phyloP scores from a whole-genome alignment of 352 stramenopile genomes.

The Peronospora belbahrii region DNA sequence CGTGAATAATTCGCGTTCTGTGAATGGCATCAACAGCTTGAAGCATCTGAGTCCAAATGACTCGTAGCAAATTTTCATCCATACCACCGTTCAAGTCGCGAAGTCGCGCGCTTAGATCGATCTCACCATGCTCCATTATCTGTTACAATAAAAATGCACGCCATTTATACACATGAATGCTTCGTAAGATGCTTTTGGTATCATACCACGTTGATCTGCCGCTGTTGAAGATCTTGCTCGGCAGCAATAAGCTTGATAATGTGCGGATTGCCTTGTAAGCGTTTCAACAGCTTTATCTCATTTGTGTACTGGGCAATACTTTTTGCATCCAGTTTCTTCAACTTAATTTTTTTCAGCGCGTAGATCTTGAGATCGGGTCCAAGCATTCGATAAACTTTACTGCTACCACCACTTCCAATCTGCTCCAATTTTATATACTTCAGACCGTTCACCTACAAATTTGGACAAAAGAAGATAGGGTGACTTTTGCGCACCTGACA shows the following conservation, averaged over 20 bases:
- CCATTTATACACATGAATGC: neutral
- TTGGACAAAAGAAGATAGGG: neutral
- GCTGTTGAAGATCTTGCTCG: conserved; percentile 85
- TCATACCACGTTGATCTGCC: conserved; percentile 63
- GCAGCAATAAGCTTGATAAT: conserved; percentile 95
- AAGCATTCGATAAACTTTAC: conserved; percentile 95
- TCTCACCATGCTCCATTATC: conserved; percentile 97
- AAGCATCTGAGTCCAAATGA: conserved; percentile 99
- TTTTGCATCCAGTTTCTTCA: conserved; percentile 86
- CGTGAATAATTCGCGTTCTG: conserved; percentile 91
- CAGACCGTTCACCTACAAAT: conserved; percentile 75
- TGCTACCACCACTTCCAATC: conserved; percentile 95
- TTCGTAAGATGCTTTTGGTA: neutral
- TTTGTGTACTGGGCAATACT: conserved; percentile 95
- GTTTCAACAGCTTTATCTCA: conserved; percentile 93
- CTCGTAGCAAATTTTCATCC: conserved; percentile 96
- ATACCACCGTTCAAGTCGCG: conserved; percentile 70
- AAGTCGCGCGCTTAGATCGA: conserved; percentile 93
- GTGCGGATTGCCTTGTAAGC: conserved; percentile 89
- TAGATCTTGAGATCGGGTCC: conserved; percentile 90
- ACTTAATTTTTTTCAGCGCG: conserved; percentile 97
- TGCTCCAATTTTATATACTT: conserved; percentile 94
- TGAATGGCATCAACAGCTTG: conserved; percentile 96
- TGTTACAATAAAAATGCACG: conserved; percentile 1
- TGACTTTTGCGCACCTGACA: neutral